phyloP scores from a whole-genome alignment of 257 asterid genomes.

The Mitragyna speciosa region DNA sequence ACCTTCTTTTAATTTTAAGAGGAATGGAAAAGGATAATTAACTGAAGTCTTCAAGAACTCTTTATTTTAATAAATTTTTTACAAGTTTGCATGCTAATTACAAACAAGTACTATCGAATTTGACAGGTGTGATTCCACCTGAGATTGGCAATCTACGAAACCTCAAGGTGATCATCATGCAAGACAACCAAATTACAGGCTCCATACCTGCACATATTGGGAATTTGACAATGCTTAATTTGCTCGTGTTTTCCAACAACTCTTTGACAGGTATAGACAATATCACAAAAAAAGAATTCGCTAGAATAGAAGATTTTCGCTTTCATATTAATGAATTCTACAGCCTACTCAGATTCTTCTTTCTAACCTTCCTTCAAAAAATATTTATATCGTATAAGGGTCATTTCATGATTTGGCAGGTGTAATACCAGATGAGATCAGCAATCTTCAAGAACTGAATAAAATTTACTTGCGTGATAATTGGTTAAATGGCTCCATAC shows the following conservation, averaged over 20 bases:
- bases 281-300: neutral
- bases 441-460: neutral
- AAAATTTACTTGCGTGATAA: too few species aligned
- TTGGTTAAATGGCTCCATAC: neutral
- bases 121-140: neutral
- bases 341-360: too few species aligned
- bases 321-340: too few species aligned
- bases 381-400: neutral
- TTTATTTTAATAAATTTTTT: too few species aligned
- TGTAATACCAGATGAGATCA: neutral
- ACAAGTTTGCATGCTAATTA: neutral
- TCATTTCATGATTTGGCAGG: neutral
- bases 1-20: too few species aligned
- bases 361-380: too few species aligned
- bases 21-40: too few species aligned
- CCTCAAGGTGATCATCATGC: neutral
- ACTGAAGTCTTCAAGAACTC: too few species aligned
- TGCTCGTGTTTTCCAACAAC: neutral
- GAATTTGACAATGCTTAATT: neutral
- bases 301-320: too few species aligned
- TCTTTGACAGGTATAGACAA: neutral
- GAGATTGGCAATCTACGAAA: conserved; percentile 1
- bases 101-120: neutral
- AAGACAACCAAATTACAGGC: neutral
- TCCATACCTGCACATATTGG: too few species aligned